Conservation (phyloP, 257 asterid genomes). For the Lantana camara region DNA sequence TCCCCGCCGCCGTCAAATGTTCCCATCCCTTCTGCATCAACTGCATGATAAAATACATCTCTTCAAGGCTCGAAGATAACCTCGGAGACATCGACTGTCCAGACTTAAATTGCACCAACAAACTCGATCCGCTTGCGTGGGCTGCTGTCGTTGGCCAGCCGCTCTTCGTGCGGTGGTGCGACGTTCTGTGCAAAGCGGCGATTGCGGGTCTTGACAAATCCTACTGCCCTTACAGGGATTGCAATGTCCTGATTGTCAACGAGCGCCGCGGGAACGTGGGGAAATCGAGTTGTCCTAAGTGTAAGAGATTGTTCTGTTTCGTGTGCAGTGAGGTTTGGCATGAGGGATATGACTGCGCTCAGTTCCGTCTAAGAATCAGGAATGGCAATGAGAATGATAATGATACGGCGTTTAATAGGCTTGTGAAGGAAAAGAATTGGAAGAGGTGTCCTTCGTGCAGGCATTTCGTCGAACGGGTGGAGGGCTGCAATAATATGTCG, state of each 20-base stretch:
- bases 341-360: constrained; percentile 56
- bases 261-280: constrained; percentile 66
- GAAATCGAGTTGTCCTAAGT: constrained; percentile 58
- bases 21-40: constrained; percentile 67
- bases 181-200: constrained; percentile 55
- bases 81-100: constrained; percentile 61
- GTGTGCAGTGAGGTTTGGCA: constrained; percentile 59
- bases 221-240: constrained; percentile 60
- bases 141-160: constrained; percentile 36
- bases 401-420: constrained; percentile 53
- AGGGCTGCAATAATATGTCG: constrained; percentile 53
- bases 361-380: constrained; percentile 53
- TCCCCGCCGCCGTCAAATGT: constrained; percentile 23
- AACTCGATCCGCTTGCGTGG: constrained; percentile 59
- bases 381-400: no score
- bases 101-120: constrained; percentile 42
- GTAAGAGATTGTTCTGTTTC: constrained; percentile 60
- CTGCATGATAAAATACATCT: constrained; percentile 64
- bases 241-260: constrained; percentile 57
- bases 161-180: constrained; percentile 72
- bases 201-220: constrained; percentile 37
- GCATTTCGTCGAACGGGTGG: constrained; percentile 58
- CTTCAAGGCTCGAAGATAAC: constrained; percentile 58
- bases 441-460: constrained; percentile 70
- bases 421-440: constrained; percentile 60